phyloP scores from a whole-genome alignment of 1,139 yeast species.

The Hansenula sp. region DNA sequence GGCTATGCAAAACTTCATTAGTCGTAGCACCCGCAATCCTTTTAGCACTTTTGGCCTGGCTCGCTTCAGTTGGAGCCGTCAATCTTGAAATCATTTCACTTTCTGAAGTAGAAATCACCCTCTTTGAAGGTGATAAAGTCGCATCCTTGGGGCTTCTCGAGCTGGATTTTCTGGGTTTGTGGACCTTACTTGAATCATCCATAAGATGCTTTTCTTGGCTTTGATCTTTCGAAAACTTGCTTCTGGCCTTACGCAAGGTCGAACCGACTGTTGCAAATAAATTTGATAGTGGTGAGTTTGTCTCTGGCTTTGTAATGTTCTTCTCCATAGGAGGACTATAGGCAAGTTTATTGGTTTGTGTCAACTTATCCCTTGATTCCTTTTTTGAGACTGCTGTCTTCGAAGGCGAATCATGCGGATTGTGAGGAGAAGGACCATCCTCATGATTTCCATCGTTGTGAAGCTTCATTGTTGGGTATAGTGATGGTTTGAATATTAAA shows the following conservation, averaged over 20 bases:
- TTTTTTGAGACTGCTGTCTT: not conserved
- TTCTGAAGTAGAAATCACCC: not conserved
- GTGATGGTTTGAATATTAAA: not conserved
- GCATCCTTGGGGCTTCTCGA: not conserved
- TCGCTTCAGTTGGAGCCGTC: conserved; percentile 32
- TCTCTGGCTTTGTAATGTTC: not conserved
- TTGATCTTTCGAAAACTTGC: conserved; percentile 12
- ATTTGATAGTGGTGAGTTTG: conserved; percentile 8
- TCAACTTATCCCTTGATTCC: not conserved
- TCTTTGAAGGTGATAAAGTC: conserved; percentile 1
- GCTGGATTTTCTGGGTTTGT: conserved; percentile 1
- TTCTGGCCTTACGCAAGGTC: conserved; percentile 18
- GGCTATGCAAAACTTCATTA: too few species aligned
- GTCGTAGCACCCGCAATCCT: not conserved
- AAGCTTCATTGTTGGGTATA: conserved; percentile 1
- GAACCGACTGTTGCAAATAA: conserved; percentile 22
- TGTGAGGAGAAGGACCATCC: too few species aligned
- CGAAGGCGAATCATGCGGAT: conserved; percentile 1
- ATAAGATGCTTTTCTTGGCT: conserved; percentile 3
- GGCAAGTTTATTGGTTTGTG: not conserved
- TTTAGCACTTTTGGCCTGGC: conserved; percentile 20
- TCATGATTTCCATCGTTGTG: not conserved
- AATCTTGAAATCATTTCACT: conserved; percentile 19
- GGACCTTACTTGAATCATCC: not conserved
- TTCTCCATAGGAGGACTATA: not conserved